phyloP scores from a whole-genome alignment of 176 grass and related monocot genomes.

The Elaeis guineensis region DNA sequence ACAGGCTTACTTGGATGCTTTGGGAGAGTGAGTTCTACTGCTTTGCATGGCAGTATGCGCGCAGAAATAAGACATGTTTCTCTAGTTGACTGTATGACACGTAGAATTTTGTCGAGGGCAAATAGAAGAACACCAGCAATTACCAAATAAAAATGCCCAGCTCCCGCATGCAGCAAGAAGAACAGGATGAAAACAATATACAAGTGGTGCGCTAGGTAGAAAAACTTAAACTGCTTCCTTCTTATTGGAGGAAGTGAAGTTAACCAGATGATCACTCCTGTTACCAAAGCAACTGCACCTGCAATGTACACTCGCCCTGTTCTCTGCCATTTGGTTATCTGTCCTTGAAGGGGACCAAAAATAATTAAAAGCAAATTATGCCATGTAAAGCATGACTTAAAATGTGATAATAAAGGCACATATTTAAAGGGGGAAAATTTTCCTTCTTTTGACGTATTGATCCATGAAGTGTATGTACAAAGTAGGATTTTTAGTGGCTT shows the following conservation, averaged over 20 bases:
- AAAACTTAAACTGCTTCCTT: conserved; percentile 32
- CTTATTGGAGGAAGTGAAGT: conserved; percentile 34
- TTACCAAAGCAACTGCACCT: conserved; percentile 27
- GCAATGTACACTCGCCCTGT: conserved; percentile 34
- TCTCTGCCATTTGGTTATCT: conserved; percentile 35
- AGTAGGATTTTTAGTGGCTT: no score
- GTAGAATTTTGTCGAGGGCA: conserved; percentile 28
- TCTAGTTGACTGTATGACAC: conserved; percentile 26
- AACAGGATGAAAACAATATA: conserved; percentile 42
- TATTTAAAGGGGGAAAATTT: no score
- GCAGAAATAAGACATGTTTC: conserved; percentile 22
- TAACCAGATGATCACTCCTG: conserved; percentile 34
- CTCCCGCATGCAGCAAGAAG: conserved; percentile 35
- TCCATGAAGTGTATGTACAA: no score
- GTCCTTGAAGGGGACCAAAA: neutral
- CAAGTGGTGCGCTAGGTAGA: conserved; percentile 34
- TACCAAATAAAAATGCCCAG: conserved; percentile 41
- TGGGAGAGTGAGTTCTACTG: conserved; percentile 34
- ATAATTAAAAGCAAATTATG: no score
- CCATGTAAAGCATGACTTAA: no score
- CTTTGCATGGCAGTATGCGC: conserved; percentile 29
- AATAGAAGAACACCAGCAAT: conserved; percentile 41
- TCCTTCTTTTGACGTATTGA: no score
- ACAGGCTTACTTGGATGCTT: conserved; percentile 25
- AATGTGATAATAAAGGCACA: no score